Conservation (phyloP, 768 basidiomycete genomes). For the Leccinellum luteum region DNA sequence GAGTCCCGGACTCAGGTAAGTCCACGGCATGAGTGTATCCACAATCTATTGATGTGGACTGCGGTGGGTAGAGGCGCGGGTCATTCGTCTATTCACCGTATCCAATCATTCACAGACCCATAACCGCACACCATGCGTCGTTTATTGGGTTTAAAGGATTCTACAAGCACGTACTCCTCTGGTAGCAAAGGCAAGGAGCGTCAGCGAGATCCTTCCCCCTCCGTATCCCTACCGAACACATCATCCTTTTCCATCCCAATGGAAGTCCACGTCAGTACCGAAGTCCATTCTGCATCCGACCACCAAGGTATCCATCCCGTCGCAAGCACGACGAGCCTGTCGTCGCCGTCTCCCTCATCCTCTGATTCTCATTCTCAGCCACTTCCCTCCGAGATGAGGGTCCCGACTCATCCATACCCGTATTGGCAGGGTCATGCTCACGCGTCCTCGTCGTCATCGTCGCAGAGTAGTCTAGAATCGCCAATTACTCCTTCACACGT, state of each 20-base stretch:
- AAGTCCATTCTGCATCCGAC: slow-evolving; percentile 25
- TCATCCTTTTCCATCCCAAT: slow-evolving; percentile 10
- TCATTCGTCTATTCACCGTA: slow-evolving; percentile 15
- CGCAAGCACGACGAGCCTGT: slow-evolving; percentile 15
- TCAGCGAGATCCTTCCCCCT: slow-evolving; percentile 9
- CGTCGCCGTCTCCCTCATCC: slow-evolving; percentile 22
- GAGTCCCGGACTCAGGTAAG: slow-evolving; percentile 11
- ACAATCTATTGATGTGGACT: slow-evolving; percentile 13
- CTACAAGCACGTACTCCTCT: slow-evolving; percentile 8
- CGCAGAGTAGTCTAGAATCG: slow-evolving; percentile 32
- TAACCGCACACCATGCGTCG: slow-evolving; percentile 29
- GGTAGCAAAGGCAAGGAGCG: slow-evolving; percentile 25
- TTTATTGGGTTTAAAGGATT: slow-evolving; percentile 28
- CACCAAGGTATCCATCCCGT: slow-evolving; percentile 17
- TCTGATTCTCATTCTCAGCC: slow-evolving; percentile 12
- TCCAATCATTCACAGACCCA: slow-evolving; percentile 10
- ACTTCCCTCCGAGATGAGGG: slow-evolving; percentile 32
- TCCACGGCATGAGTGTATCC: not conserved
- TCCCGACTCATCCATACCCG: slow-evolving; percentile 33
- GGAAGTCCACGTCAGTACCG: slow-evolving; percentile 30
- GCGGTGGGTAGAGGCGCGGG: slow-evolving; percentile 16
- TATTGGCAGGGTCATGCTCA: slow-evolving; percentile 34
- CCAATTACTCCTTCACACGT: slow-evolving; percentile 38
- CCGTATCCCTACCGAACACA: slow-evolving; percentile 4
- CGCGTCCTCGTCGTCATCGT: slow-evolving; percentile 29